Evolutionary conservation across 768 basidiomycete genomes (phyloP).

Genomic region (Russula dissimulans): DNA sequence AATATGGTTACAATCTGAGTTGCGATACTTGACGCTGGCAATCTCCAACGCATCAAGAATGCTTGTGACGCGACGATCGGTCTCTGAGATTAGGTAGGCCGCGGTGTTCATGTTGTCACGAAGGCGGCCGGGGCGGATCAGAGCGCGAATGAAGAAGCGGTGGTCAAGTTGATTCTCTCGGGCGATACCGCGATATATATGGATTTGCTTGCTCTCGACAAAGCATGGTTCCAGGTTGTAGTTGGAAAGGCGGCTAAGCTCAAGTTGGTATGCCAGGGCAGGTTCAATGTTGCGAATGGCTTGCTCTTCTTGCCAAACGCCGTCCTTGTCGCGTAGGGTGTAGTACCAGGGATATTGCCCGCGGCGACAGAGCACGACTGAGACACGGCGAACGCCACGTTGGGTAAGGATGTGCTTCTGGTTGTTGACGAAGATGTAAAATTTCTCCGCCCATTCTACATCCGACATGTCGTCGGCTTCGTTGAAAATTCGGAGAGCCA

Average conservation of each 20-base stretch:
- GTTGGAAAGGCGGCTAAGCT: slow-evolving; percentile 91
- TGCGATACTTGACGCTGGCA: slow-evolving; percentile 80
- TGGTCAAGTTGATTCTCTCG: slow-evolving; percentile 96
- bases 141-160: slow-evolving; percentile 94
- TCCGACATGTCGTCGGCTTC: slow-evolving; percentile 71
- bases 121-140: slow-evolving; percentile 92
- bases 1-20: slow-evolving; percentile 96
- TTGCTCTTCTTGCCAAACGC: slow-evolving; percentile 85
- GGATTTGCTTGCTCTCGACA: slow-evolving; percentile 94
- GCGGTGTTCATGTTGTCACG: slow-evolving; percentile 87
- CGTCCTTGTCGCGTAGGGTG: slow-evolving; percentile 71
- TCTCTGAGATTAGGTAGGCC: slow-evolving; percentile 98
- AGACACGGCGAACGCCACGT: slow-evolving; percentile 86
- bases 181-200: slow-evolving; percentile 94
- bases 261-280: slow-evolving; percentile 94
- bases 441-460: slow-evolving; percentile 64
- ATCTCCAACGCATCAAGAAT: slow-evolving; percentile 94
- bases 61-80: slow-evolving; percentile 89
- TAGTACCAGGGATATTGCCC: slow-evolving; percentile 92
- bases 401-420: slow-evolving; percentile 48
- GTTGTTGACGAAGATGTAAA: slow-evolving; percentile 64
- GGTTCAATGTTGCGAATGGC: slow-evolving; percentile 98
- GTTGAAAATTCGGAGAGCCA: slow-evolving; percentile 84
- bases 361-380: slow-evolving; percentile 84
- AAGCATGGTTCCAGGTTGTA: slow-evolving; percentile 96